Evolutionary conservation across 805 yeast species (phyloP).

Genomic region (Myxozyma neotropica): DNA sequence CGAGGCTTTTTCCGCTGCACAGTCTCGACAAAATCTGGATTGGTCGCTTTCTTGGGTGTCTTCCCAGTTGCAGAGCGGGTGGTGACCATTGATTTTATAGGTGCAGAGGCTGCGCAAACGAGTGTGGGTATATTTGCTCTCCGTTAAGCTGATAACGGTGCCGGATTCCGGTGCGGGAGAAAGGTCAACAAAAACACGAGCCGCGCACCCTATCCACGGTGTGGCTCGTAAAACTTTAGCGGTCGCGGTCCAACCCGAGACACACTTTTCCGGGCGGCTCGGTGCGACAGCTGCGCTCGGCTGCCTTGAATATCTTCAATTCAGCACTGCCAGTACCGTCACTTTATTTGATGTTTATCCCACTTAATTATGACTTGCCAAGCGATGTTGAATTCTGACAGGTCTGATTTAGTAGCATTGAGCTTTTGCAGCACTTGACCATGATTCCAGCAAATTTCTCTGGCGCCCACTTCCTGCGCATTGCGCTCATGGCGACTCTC

Average conservation of each 20-base stretch:
- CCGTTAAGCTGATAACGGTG: too few relatives aligned
- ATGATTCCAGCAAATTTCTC: too few relatives aligned
- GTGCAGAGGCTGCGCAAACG: too few relatives aligned
- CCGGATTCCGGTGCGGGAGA: background rate
- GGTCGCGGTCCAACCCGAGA: background rate
- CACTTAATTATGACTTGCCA: too few relatives aligned
- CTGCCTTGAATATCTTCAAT: background rate
- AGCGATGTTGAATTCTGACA: too few relatives aligned
- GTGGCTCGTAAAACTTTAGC: background rate
- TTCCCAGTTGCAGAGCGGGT: slow-evolving; percentile 30
- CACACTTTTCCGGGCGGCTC: slow-evolving; percentile 10
- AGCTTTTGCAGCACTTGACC: background rate
- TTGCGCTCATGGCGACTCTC: too few relatives aligned
- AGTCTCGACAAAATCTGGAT: slow-evolving; percentile 25
- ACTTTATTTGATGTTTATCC: too few relatives aligned
- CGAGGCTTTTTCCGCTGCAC: slow-evolving; percentile 6
- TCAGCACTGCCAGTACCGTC: background rate
- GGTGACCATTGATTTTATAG: slow-evolving; percentile 16
- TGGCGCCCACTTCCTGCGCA: too few relatives aligned
- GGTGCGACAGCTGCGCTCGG: background rate
- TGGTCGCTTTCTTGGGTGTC: slow-evolving; percentile 21
- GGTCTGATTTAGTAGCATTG: too few relatives aligned
- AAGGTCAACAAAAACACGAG: background rate
- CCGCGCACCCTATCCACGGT: background rate
- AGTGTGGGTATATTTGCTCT: too few relatives aligned